Evolutionary conservation across 495 filamentous ascomycete genomes (phyloP).

Genomic region (Penicillium arizonense): DNA sequence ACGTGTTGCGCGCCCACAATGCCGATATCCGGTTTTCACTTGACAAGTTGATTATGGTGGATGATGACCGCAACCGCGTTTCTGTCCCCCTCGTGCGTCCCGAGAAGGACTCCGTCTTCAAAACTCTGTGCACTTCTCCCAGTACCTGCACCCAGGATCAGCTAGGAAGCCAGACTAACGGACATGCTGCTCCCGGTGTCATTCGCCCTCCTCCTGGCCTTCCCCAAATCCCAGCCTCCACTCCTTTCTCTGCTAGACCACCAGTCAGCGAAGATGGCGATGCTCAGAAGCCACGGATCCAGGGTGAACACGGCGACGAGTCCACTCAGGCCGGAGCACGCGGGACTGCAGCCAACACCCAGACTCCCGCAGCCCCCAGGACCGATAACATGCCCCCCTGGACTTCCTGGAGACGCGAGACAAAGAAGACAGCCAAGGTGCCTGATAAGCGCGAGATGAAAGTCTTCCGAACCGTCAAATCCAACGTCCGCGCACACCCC

Average conservation of each 20-base stretch:
- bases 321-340: neutral
- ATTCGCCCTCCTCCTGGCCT: constrained; percentile 24
- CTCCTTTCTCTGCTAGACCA: constrained; percentile 23
- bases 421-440: constrained; percentile 41
- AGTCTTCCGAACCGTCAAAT: constrained; percentile 67
- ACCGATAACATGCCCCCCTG: constrained; percentile 54
- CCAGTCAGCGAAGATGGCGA: constrained; percentile 33
- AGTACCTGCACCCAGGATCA: constrained; percentile 30
- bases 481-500: constrained; percentile 41
- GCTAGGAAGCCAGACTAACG: constrained; percentile 13
- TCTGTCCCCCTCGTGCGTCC: constrained; percentile 90
- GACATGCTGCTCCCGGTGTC: constrained; percentile 22
- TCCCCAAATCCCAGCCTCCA: constrained; percentile 17
- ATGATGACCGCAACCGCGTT: constrained; percentile 84
- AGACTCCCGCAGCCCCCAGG: constrained; percentile 36
- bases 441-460: constrained; percentile 68
- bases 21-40: constrained; percentile 92
- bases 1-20: constrained; percentile 80
- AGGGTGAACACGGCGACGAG: neutral
- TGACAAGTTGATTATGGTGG: constrained; percentile 80
- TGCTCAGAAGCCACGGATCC: constrained; percentile 34
- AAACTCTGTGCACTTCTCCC: constrained; percentile 59
- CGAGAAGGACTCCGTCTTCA: constrained; percentile 82
- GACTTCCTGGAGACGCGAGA: constrained; percentile 67
- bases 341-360: constrained; percentile 24